These are phyloP conservation scores for Taxawa tesnikishii DNA, from an alignment of 2,329 filamentous ascomycete species.

Conservation along the genomic window DNA sequence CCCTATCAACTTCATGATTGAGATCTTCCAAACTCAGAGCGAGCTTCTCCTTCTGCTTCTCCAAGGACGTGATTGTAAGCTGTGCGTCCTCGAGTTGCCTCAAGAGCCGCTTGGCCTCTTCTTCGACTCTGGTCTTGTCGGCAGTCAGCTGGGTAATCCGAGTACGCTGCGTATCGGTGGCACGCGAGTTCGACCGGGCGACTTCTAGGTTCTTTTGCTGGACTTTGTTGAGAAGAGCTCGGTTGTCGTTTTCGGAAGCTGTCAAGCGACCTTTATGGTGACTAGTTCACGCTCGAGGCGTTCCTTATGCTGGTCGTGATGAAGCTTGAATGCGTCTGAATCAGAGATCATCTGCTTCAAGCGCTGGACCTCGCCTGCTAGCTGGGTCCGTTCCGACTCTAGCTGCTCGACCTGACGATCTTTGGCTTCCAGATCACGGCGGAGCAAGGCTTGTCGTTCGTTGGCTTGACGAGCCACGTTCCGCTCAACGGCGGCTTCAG, in stretches of 20 bases:
- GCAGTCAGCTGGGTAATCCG: constrained; percentile 65
- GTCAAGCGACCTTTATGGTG: constrained; percentile 80
- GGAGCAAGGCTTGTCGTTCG: constrained; percentile 66
- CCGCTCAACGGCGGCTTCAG: constrained; percentile 69
- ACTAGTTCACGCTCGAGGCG: constrained; percentile 81
- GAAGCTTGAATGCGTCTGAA: constrained; percentile 77
- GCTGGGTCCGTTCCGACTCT: constrained; percentile 63
- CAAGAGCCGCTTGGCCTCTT: constrained; percentile 67
- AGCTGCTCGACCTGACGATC: constrained; percentile 65
- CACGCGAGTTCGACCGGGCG: constrained; percentile 75
- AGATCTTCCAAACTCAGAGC: constrained; percentile 80
- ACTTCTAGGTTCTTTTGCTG: constrained; percentile 97
- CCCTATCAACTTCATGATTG: constrained; percentile 79
- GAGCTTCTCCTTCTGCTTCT: constrained; percentile 92
- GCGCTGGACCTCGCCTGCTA: constrained; percentile 70
- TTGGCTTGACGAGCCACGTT: constrained; percentile 65
- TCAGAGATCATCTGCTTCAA: constrained; percentile 79
- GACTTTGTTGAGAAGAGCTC: constrained; percentile 87
- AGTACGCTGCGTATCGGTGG: constrained; percentile 68
- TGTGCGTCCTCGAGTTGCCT: constrained; percentile 81
- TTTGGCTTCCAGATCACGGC: constrained; percentile 69
- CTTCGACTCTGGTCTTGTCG: constrained; percentile 73
- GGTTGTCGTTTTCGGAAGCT: constrained; percentile 93
- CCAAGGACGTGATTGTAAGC: constrained; percentile 65
- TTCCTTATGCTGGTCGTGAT: constrained; percentile 89